Percentiles rank a stretch among this genome's conserved stretches.
Evolutionary conservation across 2,329 filamentous ascomycete genomes (phyloP).

Genomic region (Verticillium dahliae): DNA sequence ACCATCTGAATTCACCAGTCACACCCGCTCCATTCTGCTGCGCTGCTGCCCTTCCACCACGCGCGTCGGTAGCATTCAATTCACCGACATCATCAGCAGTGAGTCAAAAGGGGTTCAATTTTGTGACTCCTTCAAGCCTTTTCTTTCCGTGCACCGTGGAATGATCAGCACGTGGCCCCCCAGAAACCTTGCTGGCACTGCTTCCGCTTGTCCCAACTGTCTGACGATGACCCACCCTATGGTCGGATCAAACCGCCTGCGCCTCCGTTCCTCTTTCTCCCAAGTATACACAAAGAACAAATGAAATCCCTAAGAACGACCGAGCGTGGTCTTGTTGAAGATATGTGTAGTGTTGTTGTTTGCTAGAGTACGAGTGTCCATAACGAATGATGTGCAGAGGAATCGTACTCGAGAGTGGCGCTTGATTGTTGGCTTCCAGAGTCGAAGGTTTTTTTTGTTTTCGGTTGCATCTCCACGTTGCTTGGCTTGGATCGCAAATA

Average conservation of each 20-base stretch:
- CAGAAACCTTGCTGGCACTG: neutral
- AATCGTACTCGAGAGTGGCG: neutral
- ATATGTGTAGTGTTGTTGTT: neutral
- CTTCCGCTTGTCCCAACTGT: neutral
- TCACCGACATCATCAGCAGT: neutral
- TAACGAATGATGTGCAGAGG: neutral
- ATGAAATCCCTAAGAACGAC: neutral
- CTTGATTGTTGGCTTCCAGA: neutral
- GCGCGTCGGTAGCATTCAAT: neutral
- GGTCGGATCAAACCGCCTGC: neutral
- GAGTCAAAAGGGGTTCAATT: neutral
- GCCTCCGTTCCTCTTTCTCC: neutral
- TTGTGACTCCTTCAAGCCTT: neutral
- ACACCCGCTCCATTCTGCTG: neutral
- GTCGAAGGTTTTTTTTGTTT: neutral
- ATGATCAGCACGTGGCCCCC: too few species aligned
- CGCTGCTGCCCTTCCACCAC: too few species aligned
- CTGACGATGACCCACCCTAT: neutral
- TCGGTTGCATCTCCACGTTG: neutral
- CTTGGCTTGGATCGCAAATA: neutral
- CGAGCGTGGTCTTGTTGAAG: neutral
- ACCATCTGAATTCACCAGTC: neutral
- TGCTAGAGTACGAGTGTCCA: neutral
- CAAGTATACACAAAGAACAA: neutral
- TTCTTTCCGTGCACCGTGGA: neutral